Evolutionary conservation across 2,329 filamentous ascomycete genomes (phyloP), one percentile per base, ranked within the genome.

Genomic region (Microcyclosporella mali): DNA sequence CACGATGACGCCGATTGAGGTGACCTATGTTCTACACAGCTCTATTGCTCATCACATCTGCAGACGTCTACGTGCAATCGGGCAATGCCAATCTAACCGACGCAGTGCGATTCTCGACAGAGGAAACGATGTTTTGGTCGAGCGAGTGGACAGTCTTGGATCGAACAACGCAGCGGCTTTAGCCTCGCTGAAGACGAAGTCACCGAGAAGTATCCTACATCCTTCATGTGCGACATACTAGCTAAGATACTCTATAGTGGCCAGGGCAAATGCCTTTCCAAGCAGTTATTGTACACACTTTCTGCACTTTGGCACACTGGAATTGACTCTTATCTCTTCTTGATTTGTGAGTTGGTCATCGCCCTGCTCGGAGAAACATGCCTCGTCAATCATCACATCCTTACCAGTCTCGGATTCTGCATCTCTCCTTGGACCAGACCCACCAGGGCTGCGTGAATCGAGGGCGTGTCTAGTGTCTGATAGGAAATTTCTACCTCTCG

Each of bases 371-470:
- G 21, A 25, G 4, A 9, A 25, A 9, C 21, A 25, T 9, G 21
- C 21, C n/a, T 25, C 21, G 4, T 25, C 9, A 9, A 25, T 25
- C 27, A 27, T 47, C 32, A 52, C 32, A 18, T 30, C 31, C 37
- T 42, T 14, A 36, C 49, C 32, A 56, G 31, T 30, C 31, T 34
- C 10, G 53, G 49, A 43, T 56, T 55, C 14, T 27, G 35, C 9
- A 55, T 46, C 40, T 56, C 53, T 1, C 53, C 53, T 37, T 54
- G 50, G 11, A 57, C 32, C 30, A 60, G 42, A 1, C 59, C 57
- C 11, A 61, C 56, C 21, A 62, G 30, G 2, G 58, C 55, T 3
- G 59, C 59, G 46, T 62, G 59, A 15, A 60, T 49, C 35, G 49
- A 43, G 1, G 56, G 49, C 21, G 49, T 41, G 16, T 58, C 56